phyloP scores from a whole-genome alignment of 768 basidiomycete genomes.

The Kwoniella mangroviensis region DNA sequence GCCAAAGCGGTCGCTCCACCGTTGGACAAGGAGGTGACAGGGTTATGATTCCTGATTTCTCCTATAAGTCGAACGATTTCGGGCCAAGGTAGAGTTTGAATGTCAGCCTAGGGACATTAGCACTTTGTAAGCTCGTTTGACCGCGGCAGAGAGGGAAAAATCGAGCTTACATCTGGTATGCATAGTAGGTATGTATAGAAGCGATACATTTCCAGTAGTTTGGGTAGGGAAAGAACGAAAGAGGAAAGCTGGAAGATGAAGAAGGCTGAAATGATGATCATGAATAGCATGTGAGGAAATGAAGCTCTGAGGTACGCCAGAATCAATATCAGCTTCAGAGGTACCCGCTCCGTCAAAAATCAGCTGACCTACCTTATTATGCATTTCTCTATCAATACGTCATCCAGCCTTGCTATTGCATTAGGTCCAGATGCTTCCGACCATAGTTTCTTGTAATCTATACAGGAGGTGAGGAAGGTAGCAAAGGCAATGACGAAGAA shows the following conservation, averaged over 20 bases:
- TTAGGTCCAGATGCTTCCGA: conserved; percentile 60
- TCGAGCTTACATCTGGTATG: conserved; percentile 80
- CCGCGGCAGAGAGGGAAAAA: background rate
- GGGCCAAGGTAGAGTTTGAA: conserved; percentile 96
- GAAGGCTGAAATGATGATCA: conserved; percentile 75
- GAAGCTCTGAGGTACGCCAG: conserved; percentile 33
- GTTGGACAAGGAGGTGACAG: conserved; percentile 71
- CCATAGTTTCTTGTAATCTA: conserved; percentile 84
- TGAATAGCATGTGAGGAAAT: conserved; percentile 50
- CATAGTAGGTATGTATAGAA: conserved; percentile 94
- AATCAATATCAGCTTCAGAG: too few species aligned
- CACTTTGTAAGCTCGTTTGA: too few species aligned
- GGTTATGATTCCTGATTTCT: conserved; percentile 88
- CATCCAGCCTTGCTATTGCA: conserved; percentile 70
- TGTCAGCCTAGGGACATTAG: conserved; percentile 73
- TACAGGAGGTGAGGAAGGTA: conserved; percentile 90
- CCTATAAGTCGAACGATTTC: conserved; percentile 89
- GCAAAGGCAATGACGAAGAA: conserved; percentile 99
- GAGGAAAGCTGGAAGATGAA: conserved; percentile 85
- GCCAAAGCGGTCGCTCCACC: conserved; percentile 63
- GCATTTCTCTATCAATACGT: conserved; percentile 81
- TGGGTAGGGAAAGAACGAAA: conserved; percentile 73
- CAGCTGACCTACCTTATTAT: conserved; percentile 70
- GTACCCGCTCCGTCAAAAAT: background rate
- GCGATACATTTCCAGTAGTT: conserved; percentile 90